Base-by-base conservation (phyloP, 208 protist species). In the Trypanosoma caninum region DNA sequence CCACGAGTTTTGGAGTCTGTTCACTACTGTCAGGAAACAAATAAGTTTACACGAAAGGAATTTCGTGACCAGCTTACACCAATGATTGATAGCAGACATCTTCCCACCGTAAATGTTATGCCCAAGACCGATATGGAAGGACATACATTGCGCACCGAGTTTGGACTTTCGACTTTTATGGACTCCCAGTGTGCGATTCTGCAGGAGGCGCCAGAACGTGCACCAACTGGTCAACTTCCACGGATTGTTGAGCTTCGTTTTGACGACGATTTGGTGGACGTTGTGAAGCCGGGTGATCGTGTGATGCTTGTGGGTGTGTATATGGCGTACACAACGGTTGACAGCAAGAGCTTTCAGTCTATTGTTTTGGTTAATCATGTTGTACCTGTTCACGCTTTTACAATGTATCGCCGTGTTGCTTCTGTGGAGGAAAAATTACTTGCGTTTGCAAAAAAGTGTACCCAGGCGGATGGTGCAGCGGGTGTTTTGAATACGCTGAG, bases 151-250 rank as follows among this genome's bases (percentile, higher is more conserved):
- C 79, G 85, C 40, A 99, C 98, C 0, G 99, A 99, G 70, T 97
- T 96, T 70, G 99, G 99, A 5, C 78, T 99, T 11, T 99, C 84
- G 28, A 84, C 79, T 37, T 99, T 99, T 78, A 84, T 91, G 38
- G 98, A 99, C 74, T 90, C 81, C 30, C 98, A 99, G 75, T 89
- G 82, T 30, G 64, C 98, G 20, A 82, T 92, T 16, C 75, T 99
- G 38, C 98, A 99, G 75, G 98, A 99, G 78, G 97, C 97, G 56
- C 98, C 99, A 25, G 98, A 99, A 81, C 67, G 84, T 4, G 95
- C 98, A 6, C 98, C 98, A 30, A 91, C 98, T 0, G 98, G 98
- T 22, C 98, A 99, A 78, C 86, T 99, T 35, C 98, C 98, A 9
- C 87, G 98, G 40, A 98, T 88, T 9, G 87, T 99, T n/a, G 97